Base-by-base conservation (phyloP, 2,329 filamentous ascomycete genomes). In the Fusarium vanettenii region DNA sequence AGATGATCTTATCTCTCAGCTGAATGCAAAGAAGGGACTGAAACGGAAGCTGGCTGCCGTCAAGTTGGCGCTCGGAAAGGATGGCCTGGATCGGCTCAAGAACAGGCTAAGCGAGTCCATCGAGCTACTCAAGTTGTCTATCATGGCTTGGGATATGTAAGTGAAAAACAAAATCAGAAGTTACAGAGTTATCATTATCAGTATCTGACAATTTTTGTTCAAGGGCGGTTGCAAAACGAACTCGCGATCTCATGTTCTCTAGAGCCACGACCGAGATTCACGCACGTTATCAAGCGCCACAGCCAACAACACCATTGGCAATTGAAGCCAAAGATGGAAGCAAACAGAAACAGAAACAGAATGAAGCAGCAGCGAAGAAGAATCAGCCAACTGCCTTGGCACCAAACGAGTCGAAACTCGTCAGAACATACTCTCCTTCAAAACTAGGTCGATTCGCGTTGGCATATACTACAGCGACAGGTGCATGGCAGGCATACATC, bases 401-500 rank as follows among this genome's bases (percentile, higher is more conserved):
- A 16, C 57, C 13, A 25, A 0, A 43, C 1, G 22, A 11, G 2
- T 11, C 8, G 16, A 60, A 35, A 7, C 25, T 35, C 29, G 22
- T n/a, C 31, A 70, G 39, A 59, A 39, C 2, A 3, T 72, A 71
- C 8, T 25, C 27, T 9, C 25, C 71, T 3, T 75, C 77, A 1
- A 69, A 60, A n/a, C 11, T 65, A 0, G 73, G 76, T 0, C 68
- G 72, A 1, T 76, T 78, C 3, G 69, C 20, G 0, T 35, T 76
- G 13, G 20, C 64, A 8, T 71, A 70, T 1, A 43, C 65, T 0
- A 69, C 63, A 2, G 13, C 18, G 0, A 74, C 69, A 1, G 73
- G 74, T 1, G 76, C 67, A 0, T 80, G 79, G 79, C 67, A 76
- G 6, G 78, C 70, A 1, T 70, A 71, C 18, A 10, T 80, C 0